phyloP scores from a whole-genome alignment of 2,329 filamentous ascomycete species.

The Exutisphaerella laricina region DNA sequence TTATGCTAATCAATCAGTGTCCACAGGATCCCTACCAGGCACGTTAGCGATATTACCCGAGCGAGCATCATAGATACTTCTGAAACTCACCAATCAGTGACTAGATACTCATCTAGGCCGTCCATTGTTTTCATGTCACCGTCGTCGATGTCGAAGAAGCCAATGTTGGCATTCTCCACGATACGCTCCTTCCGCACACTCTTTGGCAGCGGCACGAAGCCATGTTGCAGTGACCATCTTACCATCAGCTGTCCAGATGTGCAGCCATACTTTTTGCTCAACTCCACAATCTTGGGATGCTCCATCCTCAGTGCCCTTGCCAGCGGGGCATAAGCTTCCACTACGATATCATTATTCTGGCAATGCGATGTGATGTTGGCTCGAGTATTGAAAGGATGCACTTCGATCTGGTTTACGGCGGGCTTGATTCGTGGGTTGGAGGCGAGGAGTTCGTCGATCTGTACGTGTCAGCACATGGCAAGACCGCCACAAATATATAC shows the following conservation, averaged over 20 bases:
- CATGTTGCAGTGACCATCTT: slow-evolving; percentile 72
- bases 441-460: slow-evolving; percentile 64
- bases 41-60: too few species aligned
- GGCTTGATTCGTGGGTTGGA: slow-evolving; percentile 58
- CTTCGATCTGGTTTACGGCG: slow-evolving; percentile 73
- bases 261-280: slow-evolving; percentile 64
- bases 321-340: slow-evolving; percentile 77
- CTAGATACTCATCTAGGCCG: slow-evolving; percentile 63
- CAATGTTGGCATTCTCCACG: slow-evolving; percentile 58
- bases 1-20: too few species aligned
- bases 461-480: neutral
- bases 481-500: too few species aligned
- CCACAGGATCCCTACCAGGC: too few species aligned
- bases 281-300: slow-evolving; percentile 55
- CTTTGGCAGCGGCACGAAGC: slow-evolving; percentile 68
- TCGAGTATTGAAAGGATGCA: slow-evolving; percentile 77
- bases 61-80: too few species aligned
- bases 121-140: slow-evolving; percentile 61
- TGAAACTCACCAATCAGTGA: slow-evolving; percentile 58
- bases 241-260: slow-evolving; percentile 69
- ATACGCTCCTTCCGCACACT: slow-evolving; percentile 59
- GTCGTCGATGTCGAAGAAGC: slow-evolving; percentile 55
- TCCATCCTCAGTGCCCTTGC: slow-evolving; percentile 65
- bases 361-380: slow-evolving; percentile 62
- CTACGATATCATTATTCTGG: slow-evolving; percentile 58